These are phyloP conservation scores for Venturia aucupariae DNA, from an alignment of 2,329 filamentous ascomycete genomes.

Conservation along the genomic window DNA sequence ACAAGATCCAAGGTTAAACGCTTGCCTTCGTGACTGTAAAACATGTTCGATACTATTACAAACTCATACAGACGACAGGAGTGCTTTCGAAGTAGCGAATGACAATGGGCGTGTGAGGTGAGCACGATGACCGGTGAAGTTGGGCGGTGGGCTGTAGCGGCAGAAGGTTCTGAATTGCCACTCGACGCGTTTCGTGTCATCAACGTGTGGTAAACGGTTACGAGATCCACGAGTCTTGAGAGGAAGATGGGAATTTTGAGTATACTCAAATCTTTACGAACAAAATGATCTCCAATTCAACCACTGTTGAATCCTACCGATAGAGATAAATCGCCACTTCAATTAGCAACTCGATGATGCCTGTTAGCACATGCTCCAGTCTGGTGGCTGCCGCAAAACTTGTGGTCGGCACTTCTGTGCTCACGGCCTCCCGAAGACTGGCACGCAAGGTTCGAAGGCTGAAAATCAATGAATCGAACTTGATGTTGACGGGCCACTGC, in stretches of 20 bases:
- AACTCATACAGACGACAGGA: not conserved
- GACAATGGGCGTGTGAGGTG: not conserved
- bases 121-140: not conserved
- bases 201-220: not conserved
- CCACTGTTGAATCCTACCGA: not conserved
- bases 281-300: not conserved
- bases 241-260: not conserved
- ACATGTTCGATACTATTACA: conserved; percentile 48
- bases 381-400: not conserved
- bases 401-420: not conserved
- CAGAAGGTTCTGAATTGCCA: not conserved
- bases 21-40: conserved; percentile 91
- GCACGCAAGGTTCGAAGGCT: not conserved
- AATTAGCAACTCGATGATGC: not conserved
- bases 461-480: not conserved
- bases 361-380: not conserved
- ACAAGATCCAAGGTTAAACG: not conserved
- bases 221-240: not conserved
- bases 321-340: too few relatives aligned
- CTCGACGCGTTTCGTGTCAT: not conserved
- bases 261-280: not conserved
- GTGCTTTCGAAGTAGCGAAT: not conserved
- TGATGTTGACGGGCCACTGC: not conserved
- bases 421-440: not conserved
- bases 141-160: not conserved